These are phyloP conservation scores for Globisporangium recalcitrans DNA, from an alignment of 352 stramenopile genomes.

Conservation along the genomic window DNA sequence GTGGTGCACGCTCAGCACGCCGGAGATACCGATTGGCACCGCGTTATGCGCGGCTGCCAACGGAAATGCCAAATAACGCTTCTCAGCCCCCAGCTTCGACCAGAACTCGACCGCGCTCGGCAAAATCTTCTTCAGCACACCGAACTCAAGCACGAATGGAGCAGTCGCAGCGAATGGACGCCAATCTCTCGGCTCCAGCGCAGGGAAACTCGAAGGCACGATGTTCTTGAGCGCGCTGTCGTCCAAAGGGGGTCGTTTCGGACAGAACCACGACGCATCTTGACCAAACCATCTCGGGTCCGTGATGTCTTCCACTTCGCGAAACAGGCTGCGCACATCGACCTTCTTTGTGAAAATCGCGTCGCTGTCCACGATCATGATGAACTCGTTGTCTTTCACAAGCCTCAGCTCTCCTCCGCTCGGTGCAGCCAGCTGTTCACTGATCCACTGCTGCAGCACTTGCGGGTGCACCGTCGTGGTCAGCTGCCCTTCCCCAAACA, in stretches of 20 bases:
- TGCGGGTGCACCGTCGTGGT: conserved; percentile 57
- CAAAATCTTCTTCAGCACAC: conserved; percentile 41
- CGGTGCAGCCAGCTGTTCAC: conserved; percentile 23
- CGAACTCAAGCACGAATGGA: conserved; percentile 63
- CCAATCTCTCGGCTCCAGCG: conserved; percentile 54
- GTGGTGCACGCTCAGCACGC: conserved; percentile 68
- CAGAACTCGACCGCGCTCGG: conserved; percentile 45
- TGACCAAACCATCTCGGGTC: conserved; percentile 57
- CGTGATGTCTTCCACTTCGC: conserved; percentile 53
- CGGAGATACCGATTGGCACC: conserved; percentile 51
- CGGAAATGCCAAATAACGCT: conserved; percentile 63
- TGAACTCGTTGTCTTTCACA: conserved; percentile 48
- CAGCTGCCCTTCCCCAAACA: conserved; percentile 55
- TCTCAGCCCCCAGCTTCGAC: conserved; percentile 38
- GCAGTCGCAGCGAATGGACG: conserved; percentile 64
- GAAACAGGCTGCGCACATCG: conserved; percentile 65
- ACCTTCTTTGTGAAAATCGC: conserved; percentile 78
- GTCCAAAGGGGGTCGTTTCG: conserved; percentile 38
- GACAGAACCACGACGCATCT: conserved; percentile 79
- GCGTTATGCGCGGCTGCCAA: conserved; percentile 61
- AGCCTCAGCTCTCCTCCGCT: conserved; percentile 25
- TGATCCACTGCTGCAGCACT: conserved; percentile 56
- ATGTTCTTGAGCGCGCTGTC: conserved; percentile 29
- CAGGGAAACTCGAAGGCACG: conserved; percentile 36
- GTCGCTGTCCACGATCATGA: conserved; percentile 79